phyloP scores from a whole-genome alignment of 2,329 filamentous ascomycete genomes.

The Fusarium nelsonii region DNA sequence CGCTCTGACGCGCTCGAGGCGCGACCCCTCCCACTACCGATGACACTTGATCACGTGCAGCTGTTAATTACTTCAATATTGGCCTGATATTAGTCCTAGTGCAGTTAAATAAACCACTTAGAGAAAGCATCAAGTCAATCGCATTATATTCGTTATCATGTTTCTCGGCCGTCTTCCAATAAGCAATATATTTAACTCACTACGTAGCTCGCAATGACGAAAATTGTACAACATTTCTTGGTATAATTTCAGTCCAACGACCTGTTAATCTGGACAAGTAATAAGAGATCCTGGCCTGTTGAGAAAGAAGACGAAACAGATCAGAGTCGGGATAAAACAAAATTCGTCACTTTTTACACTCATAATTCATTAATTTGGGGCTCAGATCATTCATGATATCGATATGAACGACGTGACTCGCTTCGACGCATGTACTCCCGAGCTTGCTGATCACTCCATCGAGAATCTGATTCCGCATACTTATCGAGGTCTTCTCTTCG shows the following conservation, averaged over 20 bases:
- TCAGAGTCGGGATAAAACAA: neutral
- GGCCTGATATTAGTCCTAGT: too few relatives aligned
- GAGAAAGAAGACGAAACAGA: neutral
- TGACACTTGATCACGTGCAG: slow-evolving; percentile 43
- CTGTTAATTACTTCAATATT: slow-evolving; percentile 2
- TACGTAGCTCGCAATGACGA: neutral
- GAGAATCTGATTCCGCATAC: slow-evolving; percentile 16
- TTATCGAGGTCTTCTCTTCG: slow-evolving; percentile 1
- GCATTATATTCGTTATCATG: neutral
- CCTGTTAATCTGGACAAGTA: neutral
- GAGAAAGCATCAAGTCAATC: neutral
- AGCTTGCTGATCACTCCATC: slow-evolving; percentile 36
- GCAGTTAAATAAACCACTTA: neutral
- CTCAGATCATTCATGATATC: slow-evolving; percentile 4
- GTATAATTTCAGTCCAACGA: neutral
- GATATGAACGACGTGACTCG: slow-evolving; percentile 10
- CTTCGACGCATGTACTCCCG: slow-evolving; percentile 37
- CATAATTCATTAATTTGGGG: slow-evolving; percentile 1
- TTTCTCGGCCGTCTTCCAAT: neutral
- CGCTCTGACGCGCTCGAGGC: slow-evolving; percentile 38
- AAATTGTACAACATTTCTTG: slow-evolving; percentile 1
- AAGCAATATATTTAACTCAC: neutral
- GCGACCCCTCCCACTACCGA: slow-evolving; percentile 30
- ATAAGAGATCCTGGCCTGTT: neutral
- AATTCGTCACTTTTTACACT: neutral